Percentiles rank a stretch among this genome's conserved stretches.
phyloP scores from a whole-genome alignment of 257 asterid species.

The Solanum corneliomulleri region DNA sequence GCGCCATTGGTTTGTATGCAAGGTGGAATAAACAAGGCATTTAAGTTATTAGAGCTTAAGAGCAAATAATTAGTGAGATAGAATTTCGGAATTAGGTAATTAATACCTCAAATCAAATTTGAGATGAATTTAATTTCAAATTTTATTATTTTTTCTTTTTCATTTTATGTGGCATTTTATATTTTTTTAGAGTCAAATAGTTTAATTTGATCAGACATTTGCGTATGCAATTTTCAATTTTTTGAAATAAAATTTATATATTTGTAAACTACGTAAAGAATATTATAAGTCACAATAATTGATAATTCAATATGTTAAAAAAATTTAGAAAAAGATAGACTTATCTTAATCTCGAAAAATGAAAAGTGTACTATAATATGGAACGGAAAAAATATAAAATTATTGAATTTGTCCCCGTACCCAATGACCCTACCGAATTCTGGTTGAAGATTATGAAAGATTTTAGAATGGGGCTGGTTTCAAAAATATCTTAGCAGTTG shows the following conservation, averaged over 20 bases:
- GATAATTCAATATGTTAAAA: no score
- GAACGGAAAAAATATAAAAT: accelerated
- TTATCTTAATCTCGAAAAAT: no score
- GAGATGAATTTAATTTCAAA: background rate
- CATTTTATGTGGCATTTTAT: accelerated
- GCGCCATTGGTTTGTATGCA: background rate
- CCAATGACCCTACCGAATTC: no score
- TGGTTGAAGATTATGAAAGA: background rate
- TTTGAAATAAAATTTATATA: no score
- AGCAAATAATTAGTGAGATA: background rate
- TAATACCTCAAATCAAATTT: background rate
- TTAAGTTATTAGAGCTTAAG: no score
- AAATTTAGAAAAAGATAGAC: accelerated
- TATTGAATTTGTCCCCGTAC: no score
- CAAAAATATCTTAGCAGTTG: background rate
- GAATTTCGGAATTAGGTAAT: background rate
- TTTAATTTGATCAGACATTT: no score
- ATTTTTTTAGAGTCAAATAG: no score
- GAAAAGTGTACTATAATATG: accelerated
- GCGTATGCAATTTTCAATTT: accelerated
- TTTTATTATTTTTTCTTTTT: no score
- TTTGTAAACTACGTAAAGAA: no score
- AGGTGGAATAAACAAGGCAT: background rate
- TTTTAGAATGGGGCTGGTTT: background rate
- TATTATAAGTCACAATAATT: no score